These are phyloP conservation scores for Xylariales sp. DNA, from an alignment of 2,329 filamentous ascomycete genomes.

Conservation along the genomic window DNA sequence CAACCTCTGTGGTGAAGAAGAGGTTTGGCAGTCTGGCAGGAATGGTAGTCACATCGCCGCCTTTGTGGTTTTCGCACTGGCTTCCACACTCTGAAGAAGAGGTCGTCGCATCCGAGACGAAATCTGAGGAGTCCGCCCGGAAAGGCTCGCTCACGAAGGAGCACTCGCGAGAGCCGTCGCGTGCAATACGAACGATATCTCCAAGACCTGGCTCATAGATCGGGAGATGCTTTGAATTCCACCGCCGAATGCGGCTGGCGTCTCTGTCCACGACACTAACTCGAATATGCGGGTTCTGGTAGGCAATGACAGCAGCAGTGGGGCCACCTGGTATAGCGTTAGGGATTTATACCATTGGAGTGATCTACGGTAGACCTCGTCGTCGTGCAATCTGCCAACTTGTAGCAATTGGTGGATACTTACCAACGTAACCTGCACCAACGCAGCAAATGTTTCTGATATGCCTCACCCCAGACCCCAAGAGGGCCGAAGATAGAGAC, in stretches of 20 bases:
- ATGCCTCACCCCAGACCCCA: slow-evolving; percentile 7
- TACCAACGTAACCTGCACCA: slow-evolving; percentile 42
- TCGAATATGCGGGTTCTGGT: slow-evolving; percentile 64
- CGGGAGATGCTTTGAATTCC: slow-evolving; percentile 70
- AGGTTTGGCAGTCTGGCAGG: slow-evolving; percentile 57
- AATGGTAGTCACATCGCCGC: slow-evolving; percentile 27
- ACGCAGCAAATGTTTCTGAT: slow-evolving; percentile 32
- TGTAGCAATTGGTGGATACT: slow-evolving; percentile 22
- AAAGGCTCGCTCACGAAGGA: slow-evolving; percentile 32
- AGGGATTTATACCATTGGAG: not conserved
- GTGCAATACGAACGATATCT: slow-evolving; percentile 61
- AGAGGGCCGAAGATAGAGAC: slow-evolving; percentile 11
- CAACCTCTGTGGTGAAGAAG: slow-evolving; percentile 67
- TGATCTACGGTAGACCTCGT: not conserved
- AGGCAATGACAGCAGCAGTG: slow-evolving; percentile 70
- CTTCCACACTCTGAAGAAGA: slow-evolving; percentile 25
- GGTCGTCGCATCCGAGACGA: slow-evolving; percentile 24
- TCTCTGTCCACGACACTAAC: slow-evolving; percentile 75
- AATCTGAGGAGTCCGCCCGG: slow-evolving; percentile 21
- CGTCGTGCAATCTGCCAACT: not conserved
- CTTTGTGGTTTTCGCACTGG: slow-evolving; percentile 15
- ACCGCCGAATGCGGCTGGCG: slow-evolving; percentile 59
- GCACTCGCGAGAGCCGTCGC: slow-evolving; percentile 50
- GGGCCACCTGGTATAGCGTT: slow-evolving; percentile 55
- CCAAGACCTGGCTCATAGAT: slow-evolving; percentile 72